Conservation (phyloP, 352 stramenopile species). For the Hyaloperonospora arabidopsidis region DNA sequence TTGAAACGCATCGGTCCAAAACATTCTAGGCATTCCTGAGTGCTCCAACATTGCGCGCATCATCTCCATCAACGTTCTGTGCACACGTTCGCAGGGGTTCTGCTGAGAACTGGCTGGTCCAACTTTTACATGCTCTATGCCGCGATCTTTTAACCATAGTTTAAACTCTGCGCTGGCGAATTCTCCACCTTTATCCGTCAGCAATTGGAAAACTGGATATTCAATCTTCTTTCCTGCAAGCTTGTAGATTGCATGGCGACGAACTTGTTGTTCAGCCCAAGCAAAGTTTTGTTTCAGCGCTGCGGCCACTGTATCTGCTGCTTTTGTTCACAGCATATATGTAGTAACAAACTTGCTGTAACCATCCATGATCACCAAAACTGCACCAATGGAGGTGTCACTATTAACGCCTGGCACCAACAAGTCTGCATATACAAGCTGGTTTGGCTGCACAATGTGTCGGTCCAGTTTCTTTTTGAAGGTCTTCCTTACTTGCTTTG, state of each 20-base stretch:
- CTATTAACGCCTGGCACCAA: not conserved
- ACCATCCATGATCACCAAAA: not conserved
- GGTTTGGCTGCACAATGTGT: not conserved
- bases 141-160: not conserved
- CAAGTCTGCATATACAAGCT: not conserved
- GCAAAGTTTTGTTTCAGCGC: not conserved
- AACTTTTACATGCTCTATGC: not conserved
- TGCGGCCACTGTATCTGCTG: not conserved
- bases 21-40: not conserved
- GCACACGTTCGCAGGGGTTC: not conserved
- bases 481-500: too few relatives aligned
- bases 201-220: not conserved
- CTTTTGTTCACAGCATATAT: not conserved
- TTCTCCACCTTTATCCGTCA: not conserved
- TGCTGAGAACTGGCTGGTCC: not conserved
- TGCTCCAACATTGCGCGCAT: not conserved
- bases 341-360: not conserved
- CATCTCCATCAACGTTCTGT: not conserved
- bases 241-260: too few relatives aligned
- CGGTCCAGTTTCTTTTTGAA: not conserved
- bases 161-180: not conserved
- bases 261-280: not conserved
- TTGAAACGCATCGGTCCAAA: not conserved
- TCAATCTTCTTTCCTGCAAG: not conserved
- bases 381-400: not conserved